A percentile compares a stretch with the other conserved stretches of the same genome.
Evolutionary conservation across 176 grass and related monocot genomes (phyloP).

Genomic region (Oryza meridionalis): DNA sequence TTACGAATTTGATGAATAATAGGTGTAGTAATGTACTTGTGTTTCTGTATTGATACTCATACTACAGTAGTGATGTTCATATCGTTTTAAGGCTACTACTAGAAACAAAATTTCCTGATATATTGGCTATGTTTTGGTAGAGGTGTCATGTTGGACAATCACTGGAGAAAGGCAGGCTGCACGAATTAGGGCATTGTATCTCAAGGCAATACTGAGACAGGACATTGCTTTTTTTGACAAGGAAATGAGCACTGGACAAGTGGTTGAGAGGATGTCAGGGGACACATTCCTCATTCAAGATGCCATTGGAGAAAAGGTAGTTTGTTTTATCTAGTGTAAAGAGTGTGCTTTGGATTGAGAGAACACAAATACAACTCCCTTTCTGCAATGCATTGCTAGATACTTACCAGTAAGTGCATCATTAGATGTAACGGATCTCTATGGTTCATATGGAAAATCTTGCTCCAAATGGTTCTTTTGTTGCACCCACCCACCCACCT

Average conservation of each 20-base stretch:
- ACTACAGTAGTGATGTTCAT: background rate
- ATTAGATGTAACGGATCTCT: background rate
- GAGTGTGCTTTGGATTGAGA: background rate
- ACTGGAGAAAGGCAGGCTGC: constrained; percentile 55
- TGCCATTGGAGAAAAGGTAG: constrained; percentile 58
- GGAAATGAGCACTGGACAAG: constrained; percentile 51
- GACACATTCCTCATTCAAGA: constrained; percentile 57
- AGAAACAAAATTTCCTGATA: background rate
- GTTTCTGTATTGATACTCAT: background rate
- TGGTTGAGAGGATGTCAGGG: constrained; percentile 53
- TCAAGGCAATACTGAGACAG: constrained; percentile 46
- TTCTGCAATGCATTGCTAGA: background rate
- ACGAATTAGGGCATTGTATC: constrained; percentile 47
- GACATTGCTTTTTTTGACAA: constrained; percentile 53
- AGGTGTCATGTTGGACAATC: constrained; percentile 58
- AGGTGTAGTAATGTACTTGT: background rate
- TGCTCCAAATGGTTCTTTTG: constrained; percentile 5
- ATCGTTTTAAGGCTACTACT: background rate
- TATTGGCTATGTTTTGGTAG: constrained; percentile 39
- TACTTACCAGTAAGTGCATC: background rate
- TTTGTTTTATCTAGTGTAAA: background rate
- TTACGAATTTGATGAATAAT: background rate
- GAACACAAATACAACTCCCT: background rate
- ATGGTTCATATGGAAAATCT: background rate
- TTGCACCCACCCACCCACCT: background rate